phyloP scores from a whole-genome alignment of 2,329 filamentous ascomycete species.

The Myriosclerotinia duriaeana region DNA sequence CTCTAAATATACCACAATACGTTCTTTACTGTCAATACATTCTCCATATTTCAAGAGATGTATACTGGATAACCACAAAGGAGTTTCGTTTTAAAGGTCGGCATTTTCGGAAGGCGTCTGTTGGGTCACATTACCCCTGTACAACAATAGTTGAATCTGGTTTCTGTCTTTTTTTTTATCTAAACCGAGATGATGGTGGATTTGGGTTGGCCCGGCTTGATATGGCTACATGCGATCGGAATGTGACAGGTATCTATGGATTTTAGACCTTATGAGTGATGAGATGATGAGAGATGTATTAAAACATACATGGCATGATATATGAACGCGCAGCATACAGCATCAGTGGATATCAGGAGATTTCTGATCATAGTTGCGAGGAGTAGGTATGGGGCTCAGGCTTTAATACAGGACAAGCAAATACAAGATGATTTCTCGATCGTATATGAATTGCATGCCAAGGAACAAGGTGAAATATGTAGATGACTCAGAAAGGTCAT shows the following conservation, averaged over 20 bases:
- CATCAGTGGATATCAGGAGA: not conserved
- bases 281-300: slow-evolving; percentile 6
- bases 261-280: slow-evolving; percentile 14
- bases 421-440: not conserved
- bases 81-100: slow-evolving; percentile 16
- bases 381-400: not conserved
- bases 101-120: slow-evolving; percentile 21
- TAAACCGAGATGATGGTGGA: slow-evolving; percentile 6
- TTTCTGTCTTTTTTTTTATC: slow-evolving; percentile 16
- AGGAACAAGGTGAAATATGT: not conserved
- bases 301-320: not conserved
- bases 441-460: not conserved
- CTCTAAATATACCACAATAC: slow-evolving; percentile 41
- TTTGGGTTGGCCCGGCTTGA: slow-evolving; percentile 4
- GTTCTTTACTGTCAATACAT: slow-evolving; percentile 22
- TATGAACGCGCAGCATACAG: not conserved
- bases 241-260: slow-evolving; percentile 7
- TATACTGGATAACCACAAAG: slow-evolving; percentile 21
- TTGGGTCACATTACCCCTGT: slow-evolving; percentile 20
- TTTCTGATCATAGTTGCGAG: not conserved
- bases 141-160: slow-evolving; percentile 21
- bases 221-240: not conserved
- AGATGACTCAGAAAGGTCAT: not conserved
- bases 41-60: slow-evolving; percentile 6
- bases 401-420: not conserved